A percentile compares a stretch with the other conserved stretches of the same genome.
Evolutionary conservation across 805 yeast genomes (phyloP).

Genomic region (Monosporozyma yasuniensis): DNA sequence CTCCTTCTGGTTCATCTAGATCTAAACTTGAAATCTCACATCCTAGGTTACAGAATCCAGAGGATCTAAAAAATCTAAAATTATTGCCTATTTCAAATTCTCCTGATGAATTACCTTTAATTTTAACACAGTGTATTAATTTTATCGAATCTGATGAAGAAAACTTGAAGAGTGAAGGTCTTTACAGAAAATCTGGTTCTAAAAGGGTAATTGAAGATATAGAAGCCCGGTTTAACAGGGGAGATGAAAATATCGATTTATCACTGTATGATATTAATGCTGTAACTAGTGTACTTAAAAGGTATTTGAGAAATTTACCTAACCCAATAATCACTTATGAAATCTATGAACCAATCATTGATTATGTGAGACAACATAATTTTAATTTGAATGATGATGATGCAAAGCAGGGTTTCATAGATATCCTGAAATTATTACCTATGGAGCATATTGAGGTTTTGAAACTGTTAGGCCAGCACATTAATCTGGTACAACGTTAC

Average conservation of each 20-base stretch:
- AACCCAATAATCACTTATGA: slow-evolving; percentile 75
- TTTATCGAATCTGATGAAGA: slow-evolving; percentile 71
- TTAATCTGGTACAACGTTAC: slow-evolving; percentile 47
- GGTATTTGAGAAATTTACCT: slow-evolving; percentile 77
- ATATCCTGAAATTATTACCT: slow-evolving; percentile 39
- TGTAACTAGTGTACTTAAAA: slow-evolving; percentile 75
- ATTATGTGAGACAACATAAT: slow-evolving; percentile 34
- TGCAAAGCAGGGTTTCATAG: slow-evolving; percentile 5
- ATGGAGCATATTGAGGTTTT: slow-evolving; percentile 55
- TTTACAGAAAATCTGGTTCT: slow-evolving; percentile 83
- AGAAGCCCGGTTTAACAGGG: slow-evolving; percentile 16
- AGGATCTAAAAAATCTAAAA: slow-evolving; percentile 32
- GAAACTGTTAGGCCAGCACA: slow-evolving; percentile 50
- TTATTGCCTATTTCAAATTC: slow-evolving; percentile 19
- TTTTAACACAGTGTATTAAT: slow-evolving; percentile 59
- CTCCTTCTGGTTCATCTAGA: not conserved
- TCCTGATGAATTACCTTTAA: slow-evolving; percentile 44
- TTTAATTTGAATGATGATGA: slow-evolving; percentile 10
- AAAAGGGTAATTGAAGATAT: slow-evolving; percentile 40
- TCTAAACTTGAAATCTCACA: slow-evolving; percentile 27
- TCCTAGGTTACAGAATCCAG: slow-evolving; percentile 30
- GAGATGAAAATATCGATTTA: slow-evolving; percentile 15
- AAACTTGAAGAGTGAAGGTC: slow-evolving; percentile 61
- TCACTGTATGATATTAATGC: slow-evolving; percentile 71
- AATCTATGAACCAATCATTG: slow-evolving; percentile 58